Percentiles rank a stretch among this genome's conserved stretches.
phyloP scores from a whole-genome alignment of 106 monocot genomes.

The Platanthera zijinensis region DNA sequence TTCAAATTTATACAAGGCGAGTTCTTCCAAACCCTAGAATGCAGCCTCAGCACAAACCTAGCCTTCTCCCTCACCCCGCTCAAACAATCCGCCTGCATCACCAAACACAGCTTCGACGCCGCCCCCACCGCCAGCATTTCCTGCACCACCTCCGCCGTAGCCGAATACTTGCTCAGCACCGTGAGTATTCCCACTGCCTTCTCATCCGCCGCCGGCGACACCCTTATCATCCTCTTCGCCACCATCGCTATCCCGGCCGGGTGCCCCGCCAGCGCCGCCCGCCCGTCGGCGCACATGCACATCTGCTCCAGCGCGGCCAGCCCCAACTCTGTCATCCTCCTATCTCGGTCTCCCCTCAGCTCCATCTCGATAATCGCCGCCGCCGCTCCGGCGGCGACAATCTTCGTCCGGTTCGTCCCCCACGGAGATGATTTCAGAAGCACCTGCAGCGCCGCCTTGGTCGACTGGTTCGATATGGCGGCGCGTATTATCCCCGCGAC shows the following conservation, averaged over 20 bases:
- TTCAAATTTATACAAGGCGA: slow-evolving; percentile 33
- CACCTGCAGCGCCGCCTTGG: slow-evolving; percentile 30
- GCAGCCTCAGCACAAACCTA: slow-evolving; percentile 28
- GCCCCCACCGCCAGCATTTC: slow-evolving; percentile 56
- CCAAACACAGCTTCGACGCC: slow-evolving; percentile 47
- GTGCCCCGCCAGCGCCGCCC: slow-evolving; percentile 40
- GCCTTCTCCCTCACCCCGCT: slow-evolving; percentile 35
- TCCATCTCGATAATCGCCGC: slow-evolving; percentile 32
- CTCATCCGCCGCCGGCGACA: slow-evolving; percentile 38
- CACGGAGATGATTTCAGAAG: slow-evolving; percentile 14
- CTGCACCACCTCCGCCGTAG: slow-evolving; percentile 25
- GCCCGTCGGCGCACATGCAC: slow-evolving; percentile 43
- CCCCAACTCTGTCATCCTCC: slow-evolving; percentile 32
- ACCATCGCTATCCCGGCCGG: slow-evolving; percentile 48
- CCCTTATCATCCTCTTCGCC: slow-evolving; percentile 46
- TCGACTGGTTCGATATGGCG: slow-evolving; percentile 10
- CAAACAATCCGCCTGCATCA: slow-evolving; percentile 35
- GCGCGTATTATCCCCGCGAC: slow-evolving; percentile 10
- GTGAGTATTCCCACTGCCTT: slow-evolving; percentile 33
- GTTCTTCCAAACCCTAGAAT: slow-evolving; percentile 36
- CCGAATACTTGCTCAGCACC: slow-evolving; percentile 27
- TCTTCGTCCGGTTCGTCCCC: slow-evolving; percentile 33
- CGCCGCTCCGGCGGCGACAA: slow-evolving; percentile 38
- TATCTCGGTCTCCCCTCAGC: slow-evolving; percentile 17
- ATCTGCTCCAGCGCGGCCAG: slow-evolving; percentile 28